Evolutionary conservation across 495 filamentous ascomycete species (phyloP).

Genomic region (Geopyxis carbonaria): DNA sequence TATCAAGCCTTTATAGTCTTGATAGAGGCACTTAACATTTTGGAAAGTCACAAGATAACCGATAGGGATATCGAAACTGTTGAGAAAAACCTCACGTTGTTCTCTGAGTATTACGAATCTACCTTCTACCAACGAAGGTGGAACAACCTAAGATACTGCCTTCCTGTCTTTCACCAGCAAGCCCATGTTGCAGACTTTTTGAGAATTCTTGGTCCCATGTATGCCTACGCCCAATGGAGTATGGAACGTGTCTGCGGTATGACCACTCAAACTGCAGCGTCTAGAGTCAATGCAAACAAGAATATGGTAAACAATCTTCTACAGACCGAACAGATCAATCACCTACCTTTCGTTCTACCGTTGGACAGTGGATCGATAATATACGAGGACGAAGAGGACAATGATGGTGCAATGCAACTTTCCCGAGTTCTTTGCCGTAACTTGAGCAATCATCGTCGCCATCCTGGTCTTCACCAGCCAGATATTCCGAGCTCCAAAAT

Average conservation of each 20-base stretch:
- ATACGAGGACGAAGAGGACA: too few relatives aligned
- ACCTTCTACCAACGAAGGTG: conserved; percentile 4
- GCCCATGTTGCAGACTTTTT: conserved; percentile 5
- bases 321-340: background rate
- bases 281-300: background rate
- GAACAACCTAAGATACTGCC: background rate
- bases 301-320: conserved; percentile 4
- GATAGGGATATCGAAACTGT: background rate
- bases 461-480: too few relatives aligned
- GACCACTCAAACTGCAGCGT: conserved; percentile 2
- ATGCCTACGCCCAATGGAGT: conserved; percentile 9
- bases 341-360: background rate
- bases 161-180: too few relatives aligned
- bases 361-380: too few relatives aligned
- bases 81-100: background rate
- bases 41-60: background rate
- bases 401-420: too few relatives aligned
- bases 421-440: too few relatives aligned
- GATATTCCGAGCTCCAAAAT: too few relatives aligned
- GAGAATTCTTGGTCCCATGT: conserved; percentile 1
- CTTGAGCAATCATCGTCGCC: too few relatives aligned
- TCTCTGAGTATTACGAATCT: conserved; percentile 5
- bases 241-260: conserved; percentile 11
- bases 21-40: conserved; percentile 5
- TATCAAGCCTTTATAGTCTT: conserved; percentile 6